Evolutionary conservation across 352 stramenopile genomes (phyloP).

Genomic region (Pilasporangium apinafurcum): DNA sequence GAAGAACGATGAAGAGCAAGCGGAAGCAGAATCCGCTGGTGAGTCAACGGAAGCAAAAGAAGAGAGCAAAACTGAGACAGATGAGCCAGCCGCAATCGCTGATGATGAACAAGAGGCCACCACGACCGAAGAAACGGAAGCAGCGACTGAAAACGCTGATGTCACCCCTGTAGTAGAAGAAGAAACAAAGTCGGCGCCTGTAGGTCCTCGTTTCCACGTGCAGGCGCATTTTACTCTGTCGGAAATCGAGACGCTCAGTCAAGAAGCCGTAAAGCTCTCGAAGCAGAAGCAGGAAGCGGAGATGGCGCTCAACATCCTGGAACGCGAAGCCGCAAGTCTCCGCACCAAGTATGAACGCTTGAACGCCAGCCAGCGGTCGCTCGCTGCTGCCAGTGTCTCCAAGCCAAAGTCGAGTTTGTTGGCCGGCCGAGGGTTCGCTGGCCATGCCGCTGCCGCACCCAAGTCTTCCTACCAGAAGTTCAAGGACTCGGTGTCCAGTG

Average conservation of each 20-base stretch:
- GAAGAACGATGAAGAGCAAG: constrained; percentile 8
- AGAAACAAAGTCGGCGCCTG: constrained; percentile 9
- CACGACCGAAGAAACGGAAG: constrained; percentile 1
- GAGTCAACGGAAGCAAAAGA: constrained; percentile 7
- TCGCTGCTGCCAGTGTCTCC: constrained; percentile 38
- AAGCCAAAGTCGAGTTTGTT: constrained; percentile 59
- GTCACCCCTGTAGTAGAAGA: constrained; percentile 1
- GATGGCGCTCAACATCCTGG: constrained; percentile 44
- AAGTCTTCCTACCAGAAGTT: constrained; percentile 66
- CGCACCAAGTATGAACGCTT: constrained; percentile 80
- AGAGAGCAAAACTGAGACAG: constrained; percentile 1
- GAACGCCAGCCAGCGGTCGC: constrained; percentile 68
- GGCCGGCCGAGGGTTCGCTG: constrained; percentile 37
- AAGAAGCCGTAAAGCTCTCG: constrained; percentile 60
- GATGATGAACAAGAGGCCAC: constrained; percentile 9
- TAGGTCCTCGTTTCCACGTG: constrained; percentile 55
- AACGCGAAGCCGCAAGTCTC: constrained; percentile 68
- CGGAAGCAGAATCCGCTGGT: neutral
- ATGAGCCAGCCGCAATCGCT: neutral
- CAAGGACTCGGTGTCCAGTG: constrained; percentile 49
- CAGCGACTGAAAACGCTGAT: constrained; percentile 2
- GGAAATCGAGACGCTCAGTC: constrained; percentile 69
- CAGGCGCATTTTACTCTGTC: constrained; percentile 65
- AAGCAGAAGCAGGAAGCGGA: constrained; percentile 82
- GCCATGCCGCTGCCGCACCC: constrained; percentile 23